Percentiles rank a stretch among this genome's conserved stretches.
phyloP scores from a whole-genome alignment of 805 yeast genomes.

The Kluyveromyces aestuarii region DNA sequence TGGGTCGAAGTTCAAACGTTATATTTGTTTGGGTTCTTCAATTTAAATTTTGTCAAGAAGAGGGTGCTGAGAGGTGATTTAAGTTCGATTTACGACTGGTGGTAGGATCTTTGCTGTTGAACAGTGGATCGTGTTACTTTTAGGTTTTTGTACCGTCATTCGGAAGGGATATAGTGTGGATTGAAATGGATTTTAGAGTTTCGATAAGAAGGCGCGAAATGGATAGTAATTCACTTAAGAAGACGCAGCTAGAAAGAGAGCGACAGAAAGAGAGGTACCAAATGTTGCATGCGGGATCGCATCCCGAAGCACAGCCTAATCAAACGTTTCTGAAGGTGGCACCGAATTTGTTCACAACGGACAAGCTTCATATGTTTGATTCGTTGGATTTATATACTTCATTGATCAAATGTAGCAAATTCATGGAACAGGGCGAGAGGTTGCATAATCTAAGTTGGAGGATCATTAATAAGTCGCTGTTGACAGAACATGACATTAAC shows the following conservation, averaged over 20 bases:
- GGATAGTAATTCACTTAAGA: background rate
- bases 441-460: conserved; percentile 27
- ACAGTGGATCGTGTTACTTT: background rate
- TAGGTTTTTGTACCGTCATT: background rate
- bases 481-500: conserved; percentile 19
- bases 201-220: conserved; percentile 3
- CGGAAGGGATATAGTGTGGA: background rate
- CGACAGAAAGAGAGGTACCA: conserved; percentile 1
- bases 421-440: conserved; percentile 26
- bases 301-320: background rate
- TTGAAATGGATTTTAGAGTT: background rate
- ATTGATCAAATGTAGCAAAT: conserved; percentile 16
- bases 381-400: conserved; percentile 23
- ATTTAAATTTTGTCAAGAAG: too few relatives aligned
- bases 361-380: conserved; percentile 22
- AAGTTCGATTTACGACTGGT: background rate
- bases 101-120: background rate
- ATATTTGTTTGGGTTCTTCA: too few relatives aligned
- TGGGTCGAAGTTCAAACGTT: too few relatives aligned
- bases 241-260: background rate
- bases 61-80: background rate
- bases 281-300: background rate
- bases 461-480: conserved; percentile 23
- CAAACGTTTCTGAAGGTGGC: conserved; percentile 21
- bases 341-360: conserved; percentile 26